Evolutionary conservation across 805 yeast species (phyloP), one percentile per base, ranked within the genome.

Genomic region (Hanseniaspora mollemarum): DNA sequence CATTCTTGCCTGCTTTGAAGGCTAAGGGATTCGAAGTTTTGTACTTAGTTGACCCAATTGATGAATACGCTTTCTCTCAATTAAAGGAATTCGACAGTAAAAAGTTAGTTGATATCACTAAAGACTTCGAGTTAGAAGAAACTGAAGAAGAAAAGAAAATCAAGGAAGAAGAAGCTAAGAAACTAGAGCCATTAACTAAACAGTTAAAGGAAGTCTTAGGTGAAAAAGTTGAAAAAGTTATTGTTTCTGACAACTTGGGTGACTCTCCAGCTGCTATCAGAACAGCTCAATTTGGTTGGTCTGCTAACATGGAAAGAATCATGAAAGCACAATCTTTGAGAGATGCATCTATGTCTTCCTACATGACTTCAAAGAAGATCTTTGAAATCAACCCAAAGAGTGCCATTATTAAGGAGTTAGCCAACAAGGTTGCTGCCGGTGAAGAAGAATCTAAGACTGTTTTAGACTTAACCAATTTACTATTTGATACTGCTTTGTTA

Each of bases 251-350:
- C 76, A 87, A 87, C 75, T 80, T 92, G 67, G 87, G 88, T 63
- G 96, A 88, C 67, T 88, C 97, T 54, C 99, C 99, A 71, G 98
- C 98, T 71, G 98, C 98, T 62, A 92, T 92, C 70, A 87, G 98
- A 81, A 92, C 98, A 61, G 97, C 96, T 62, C 97, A 92, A 77
- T 92, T 92, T 71, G 98, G 99, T 71, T 92, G 99, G 99, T 92
- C 98, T 61, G 99, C 99, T 66, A 92, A 92, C 80, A 92, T 92
- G 98, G 99, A 92, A 79, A 90, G 98, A 83, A 92, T 92, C 80
- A 92, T 92, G 99, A 92, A 92, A 80, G 98, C 98, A 56, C 99
- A 92, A 78, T 98, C 99, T 63, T 77, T 92, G 66, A 87, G 97
- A 77, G 98, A 92, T 72, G 85, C 95, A 62, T 78, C 95, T 62